Percentiles rank a stretch among this genome's conserved stretches.
phyloP scores from a whole-genome alignment of 2,329 filamentous ascomycete genomes.

The Chalara sp. region DNA sequence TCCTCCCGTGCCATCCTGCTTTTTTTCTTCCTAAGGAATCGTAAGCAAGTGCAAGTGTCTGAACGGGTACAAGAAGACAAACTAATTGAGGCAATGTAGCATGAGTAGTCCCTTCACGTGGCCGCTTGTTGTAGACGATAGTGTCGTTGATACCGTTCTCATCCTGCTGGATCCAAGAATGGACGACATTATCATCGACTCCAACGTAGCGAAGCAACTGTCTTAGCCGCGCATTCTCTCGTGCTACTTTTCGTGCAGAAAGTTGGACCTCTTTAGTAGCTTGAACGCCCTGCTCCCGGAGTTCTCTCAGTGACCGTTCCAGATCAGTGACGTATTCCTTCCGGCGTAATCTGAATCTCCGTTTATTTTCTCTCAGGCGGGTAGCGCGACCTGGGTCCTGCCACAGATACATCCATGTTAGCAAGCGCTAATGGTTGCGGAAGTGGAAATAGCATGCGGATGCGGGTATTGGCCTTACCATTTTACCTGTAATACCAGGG shows the following conservation, averaged over 20 bases:
- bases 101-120: background rate
- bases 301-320: slow-evolving; percentile 38
- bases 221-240: slow-evolving; percentile 41
- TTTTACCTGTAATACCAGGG: too few relatives aligned
- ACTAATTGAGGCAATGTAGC: background rate
- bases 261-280: slow-evolving; percentile 48
- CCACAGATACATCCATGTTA: too few relatives aligned
- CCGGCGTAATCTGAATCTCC: slow-evolving; percentile 43
- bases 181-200: slow-evolving; percentile 20
- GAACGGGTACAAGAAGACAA: background rate
- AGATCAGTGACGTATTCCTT: slow-evolving; percentile 43
- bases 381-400: too few relatives aligned
- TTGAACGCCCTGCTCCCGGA: slow-evolving; percentile 40
- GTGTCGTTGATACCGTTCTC: too few relatives aligned
- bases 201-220: slow-evolving; percentile 35
- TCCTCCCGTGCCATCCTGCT: background rate
- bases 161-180: slow-evolving; percentile 5
- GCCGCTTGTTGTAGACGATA: too few relatives aligned
- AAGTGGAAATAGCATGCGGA: too few relatives aligned
- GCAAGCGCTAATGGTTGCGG: too few relatives aligned
- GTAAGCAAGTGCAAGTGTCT: background rate
- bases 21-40: background rate
- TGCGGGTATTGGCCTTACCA: too few relatives aligned
- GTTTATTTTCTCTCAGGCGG: slow-evolving; percentile 38
- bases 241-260: slow-evolving; percentile 41